Evolutionary conservation across 768 basidiomycete species (phyloP).

Genomic region (Auriscalpium vulgare): DNA sequence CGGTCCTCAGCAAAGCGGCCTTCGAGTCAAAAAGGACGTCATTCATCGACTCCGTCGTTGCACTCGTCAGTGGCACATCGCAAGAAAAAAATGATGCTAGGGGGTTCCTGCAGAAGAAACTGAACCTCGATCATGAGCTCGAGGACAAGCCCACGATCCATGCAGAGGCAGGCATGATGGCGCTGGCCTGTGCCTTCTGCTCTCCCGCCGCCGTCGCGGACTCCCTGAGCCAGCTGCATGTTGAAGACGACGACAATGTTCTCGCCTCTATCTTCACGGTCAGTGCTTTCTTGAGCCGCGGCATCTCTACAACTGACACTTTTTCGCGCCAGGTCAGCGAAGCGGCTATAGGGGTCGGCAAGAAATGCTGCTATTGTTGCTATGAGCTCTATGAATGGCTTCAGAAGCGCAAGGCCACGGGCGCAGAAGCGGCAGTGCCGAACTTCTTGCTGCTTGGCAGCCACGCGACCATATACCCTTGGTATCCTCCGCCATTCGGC

Average conservation of each 20-base stretch:
- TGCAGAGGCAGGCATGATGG: background rate
- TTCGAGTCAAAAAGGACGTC: background rate
- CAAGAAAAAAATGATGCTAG: background rate
- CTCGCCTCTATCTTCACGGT: no score
- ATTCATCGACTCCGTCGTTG: background rate
- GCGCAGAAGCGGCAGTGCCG: no score
- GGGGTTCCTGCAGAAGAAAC: background rate
- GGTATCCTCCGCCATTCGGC: no score
- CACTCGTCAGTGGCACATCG: background rate
- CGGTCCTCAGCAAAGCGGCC: background rate
- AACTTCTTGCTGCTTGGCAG: no score
- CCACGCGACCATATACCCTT: no score
- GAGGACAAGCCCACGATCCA: background rate
- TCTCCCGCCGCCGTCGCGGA: background rate
- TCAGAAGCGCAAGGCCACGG: background rate
- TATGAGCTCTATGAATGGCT: background rate
- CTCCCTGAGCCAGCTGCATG: no score
- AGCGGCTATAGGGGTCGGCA: background rate
- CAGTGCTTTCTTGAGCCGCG: no score
- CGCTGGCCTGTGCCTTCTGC: background rate
- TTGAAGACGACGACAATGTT: no score
- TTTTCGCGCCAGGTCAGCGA: background rate
- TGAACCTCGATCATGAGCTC: background rate
- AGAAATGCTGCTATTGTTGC: background rate
- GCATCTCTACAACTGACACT: background rate